Evolutionary conservation across 441 rosid genomes (phyloP).

Genomic region (Arabidopsis lyrata): DNA sequence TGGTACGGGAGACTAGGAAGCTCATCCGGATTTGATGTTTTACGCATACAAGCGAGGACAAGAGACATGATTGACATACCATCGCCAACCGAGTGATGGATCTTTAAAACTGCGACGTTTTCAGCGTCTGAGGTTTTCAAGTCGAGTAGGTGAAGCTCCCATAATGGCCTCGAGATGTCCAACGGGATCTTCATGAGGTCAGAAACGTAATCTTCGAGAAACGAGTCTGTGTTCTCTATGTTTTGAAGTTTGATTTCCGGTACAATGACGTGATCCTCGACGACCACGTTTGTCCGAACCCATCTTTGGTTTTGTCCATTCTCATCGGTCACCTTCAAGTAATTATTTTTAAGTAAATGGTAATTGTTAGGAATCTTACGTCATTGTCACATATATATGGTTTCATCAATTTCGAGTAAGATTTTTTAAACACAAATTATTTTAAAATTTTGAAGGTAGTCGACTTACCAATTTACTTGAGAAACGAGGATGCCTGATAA

Average conservation of each 20-base stretch:
- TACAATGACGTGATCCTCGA: slow-evolving; percentile 40
- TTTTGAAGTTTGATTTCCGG: slow-evolving; percentile 31
- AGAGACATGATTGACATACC: slow-evolving; percentile 57
- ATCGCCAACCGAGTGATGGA: slow-evolving; percentile 59
- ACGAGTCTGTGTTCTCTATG: slow-evolving; percentile 41
- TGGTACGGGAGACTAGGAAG: slow-evolving; percentile 49
- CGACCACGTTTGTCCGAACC: slow-evolving; percentile 49
- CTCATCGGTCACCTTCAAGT: slow-evolving; percentile 33
- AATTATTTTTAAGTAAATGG: neutral
- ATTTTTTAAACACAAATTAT: too few species aligned
- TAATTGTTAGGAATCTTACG: neutral
- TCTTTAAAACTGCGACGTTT: slow-evolving; percentile 44
- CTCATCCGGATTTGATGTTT: slow-evolving; percentile 46
- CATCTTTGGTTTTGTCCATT: slow-evolving; percentile 48
- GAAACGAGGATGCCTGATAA: slow-evolving; percentile 76
- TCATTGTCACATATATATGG: too few species aligned
- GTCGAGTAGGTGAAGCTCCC: slow-evolving; percentile 58
- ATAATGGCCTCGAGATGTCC: slow-evolving; percentile 52
- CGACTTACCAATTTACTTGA: slow-evolving; percentile 56
- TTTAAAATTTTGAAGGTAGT: neutral
- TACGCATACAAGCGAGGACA: slow-evolving; percentile 53
- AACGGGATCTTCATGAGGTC: slow-evolving; percentile 46
- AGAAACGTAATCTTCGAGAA: slow-evolving; percentile 52
- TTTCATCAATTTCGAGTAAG: too few species aligned
- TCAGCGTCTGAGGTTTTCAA: slow-evolving; percentile 50